A percentile compares a stretch with the other conserved stretches of the same genome.
phyloP scores from a whole-genome alignment of 768 basidiomycete species.

The Macrocybe gigantea region DNA sequence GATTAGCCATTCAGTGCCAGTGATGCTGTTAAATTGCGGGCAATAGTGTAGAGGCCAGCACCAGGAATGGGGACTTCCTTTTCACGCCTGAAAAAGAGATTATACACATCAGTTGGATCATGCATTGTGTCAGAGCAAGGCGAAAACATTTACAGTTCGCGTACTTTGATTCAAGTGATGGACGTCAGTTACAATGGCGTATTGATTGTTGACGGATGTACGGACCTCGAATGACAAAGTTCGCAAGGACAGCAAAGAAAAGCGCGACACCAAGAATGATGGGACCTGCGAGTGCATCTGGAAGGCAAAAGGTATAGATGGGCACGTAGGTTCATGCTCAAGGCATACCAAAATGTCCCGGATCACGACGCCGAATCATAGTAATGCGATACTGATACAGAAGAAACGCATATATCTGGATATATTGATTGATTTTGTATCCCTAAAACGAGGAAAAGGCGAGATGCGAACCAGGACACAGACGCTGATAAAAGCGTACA shows the following conservation, averaged over 20 bases:
- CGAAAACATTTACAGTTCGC: conserved; percentile 42
- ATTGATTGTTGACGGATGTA: conserved; percentile 7
- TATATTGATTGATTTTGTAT: not conserved
- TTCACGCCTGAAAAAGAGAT: conserved; percentile 10
- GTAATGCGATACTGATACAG: conserved; percentile 86
- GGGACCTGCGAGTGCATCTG: conserved; percentile 82
- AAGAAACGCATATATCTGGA: conserved; percentile 76
- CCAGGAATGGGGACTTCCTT: conserved; percentile 26
- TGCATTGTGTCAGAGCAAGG: not conserved
- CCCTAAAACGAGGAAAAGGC: not conserved
- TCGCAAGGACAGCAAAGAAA: conserved; percentile 83
- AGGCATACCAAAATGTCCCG: conserved; percentile 78
- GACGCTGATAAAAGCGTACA: conserved; percentile 77
- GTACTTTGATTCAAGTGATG: conserved; percentile 32
- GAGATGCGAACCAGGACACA: conserved; percentile 49
- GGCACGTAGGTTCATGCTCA: not conserved
- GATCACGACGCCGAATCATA: conserved; percentile 85
- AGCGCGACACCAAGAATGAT: conserved; percentile 75
- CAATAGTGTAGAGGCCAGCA: conserved; percentile 14
- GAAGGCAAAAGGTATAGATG: not conserved
- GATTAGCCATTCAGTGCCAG: too few relatives aligned
- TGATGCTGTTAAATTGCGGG: not conserved
- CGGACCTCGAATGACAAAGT: conserved; percentile 84
- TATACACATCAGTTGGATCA: not conserved
- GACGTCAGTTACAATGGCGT: conserved; percentile 4